A percentile compares a stretch with the other conserved stretches of the same genome.
phyloP scores from a whole-genome alignment of 2,329 filamentous ascomycete species.

The Xylariales sp. region DNA sequence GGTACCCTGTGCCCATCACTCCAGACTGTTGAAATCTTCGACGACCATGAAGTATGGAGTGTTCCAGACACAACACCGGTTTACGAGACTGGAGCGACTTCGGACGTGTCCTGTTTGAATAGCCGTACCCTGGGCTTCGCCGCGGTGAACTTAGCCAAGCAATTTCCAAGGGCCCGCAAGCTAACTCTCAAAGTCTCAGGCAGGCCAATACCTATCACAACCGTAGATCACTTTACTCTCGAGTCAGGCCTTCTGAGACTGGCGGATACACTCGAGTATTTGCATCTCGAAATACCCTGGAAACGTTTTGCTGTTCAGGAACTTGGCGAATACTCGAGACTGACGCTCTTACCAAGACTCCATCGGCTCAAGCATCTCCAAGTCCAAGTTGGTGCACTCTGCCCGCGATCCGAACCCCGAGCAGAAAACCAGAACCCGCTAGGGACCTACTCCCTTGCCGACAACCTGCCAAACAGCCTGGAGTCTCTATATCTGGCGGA shows the following conservation, averaged over 20 bases:
- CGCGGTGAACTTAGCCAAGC: too few relatives aligned
- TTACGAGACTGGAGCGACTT: too few relatives aligned
- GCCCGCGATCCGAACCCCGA: neutral
- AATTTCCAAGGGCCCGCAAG: neutral
- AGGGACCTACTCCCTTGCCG: neutral
- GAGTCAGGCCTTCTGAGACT: neutral
- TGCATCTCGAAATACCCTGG: neutral
- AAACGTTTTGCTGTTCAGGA: neutral
- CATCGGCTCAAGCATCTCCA: neutral
- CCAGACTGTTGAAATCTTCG: too few relatives aligned
- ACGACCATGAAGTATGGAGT: too few relatives aligned
- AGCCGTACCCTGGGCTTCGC: too few relatives aligned
- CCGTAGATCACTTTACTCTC: neutral
- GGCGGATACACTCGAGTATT: neutral
- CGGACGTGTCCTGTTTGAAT: too few relatives aligned
- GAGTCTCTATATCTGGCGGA: neutral
- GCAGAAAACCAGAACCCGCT: neutral
- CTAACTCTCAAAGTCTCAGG: neutral
- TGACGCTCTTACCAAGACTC: neutral
- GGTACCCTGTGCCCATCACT: too few relatives aligned
- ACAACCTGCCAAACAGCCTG: neutral
- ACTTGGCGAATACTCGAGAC: neutral
- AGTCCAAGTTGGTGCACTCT: neutral
- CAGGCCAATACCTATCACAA: too few relatives aligned
- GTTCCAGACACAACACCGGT: too few relatives aligned